phyloP scores from a whole-genome alignment of 2,329 filamentous ascomycete genomes.

The Corynespora cassiicola region DNA sequence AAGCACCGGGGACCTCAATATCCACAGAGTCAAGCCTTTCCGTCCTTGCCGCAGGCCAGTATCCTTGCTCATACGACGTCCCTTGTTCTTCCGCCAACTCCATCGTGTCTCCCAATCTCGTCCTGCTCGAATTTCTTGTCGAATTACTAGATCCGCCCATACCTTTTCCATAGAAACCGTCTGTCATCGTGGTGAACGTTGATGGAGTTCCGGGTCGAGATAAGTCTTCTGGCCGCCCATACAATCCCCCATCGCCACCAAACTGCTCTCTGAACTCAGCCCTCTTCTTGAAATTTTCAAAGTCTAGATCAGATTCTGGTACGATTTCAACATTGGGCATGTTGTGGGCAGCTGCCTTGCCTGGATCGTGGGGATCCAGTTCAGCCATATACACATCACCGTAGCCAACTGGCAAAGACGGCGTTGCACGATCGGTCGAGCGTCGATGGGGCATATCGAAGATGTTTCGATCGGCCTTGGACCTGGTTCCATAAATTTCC shows the following conservation, averaged over 20 bases:
- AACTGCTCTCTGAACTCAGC: constrained; percentile 86
- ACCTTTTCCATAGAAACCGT: constrained; percentile 19
- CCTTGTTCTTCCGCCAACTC: constrained; percentile 22
- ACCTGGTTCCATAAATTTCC: constrained; percentile 79
- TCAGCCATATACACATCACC: constrained; percentile 82
- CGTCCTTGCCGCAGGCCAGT: constrained; percentile 24
- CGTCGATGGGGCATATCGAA: constrained; percentile 31
- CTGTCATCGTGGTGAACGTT: constrained; percentile 35
- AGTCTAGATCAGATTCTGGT: constrained; percentile 82
- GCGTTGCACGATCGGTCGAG: constrained; percentile 46
- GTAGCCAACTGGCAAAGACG: constrained; percentile 69
- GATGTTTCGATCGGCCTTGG: constrained; percentile 60
- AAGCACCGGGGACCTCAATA: constrained; percentile 27
- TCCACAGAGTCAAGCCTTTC: constrained; percentile 25
- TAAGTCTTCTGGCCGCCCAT: constrained; percentile 66
- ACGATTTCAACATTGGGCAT: constrained; percentile 81
- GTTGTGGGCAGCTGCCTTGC: constrained; percentile 47
- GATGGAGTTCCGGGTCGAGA: constrained; percentile 35
- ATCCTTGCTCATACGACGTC: constrained; percentile 32
- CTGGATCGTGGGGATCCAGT: constrained; percentile 67
- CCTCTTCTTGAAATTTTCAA: constrained; percentile 87
- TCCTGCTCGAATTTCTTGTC: constrained; percentile 27
- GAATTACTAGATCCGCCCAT: constrained; percentile 13
- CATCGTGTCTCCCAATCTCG: constrained; percentile 18
- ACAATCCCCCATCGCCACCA: constrained; percentile 69